A percentile compares a stretch with the other conserved stretches of the same genome.
Conservation (phyloP, 2,329 filamentous ascomycete genomes). For the Colletotrichum sp. region DNA sequence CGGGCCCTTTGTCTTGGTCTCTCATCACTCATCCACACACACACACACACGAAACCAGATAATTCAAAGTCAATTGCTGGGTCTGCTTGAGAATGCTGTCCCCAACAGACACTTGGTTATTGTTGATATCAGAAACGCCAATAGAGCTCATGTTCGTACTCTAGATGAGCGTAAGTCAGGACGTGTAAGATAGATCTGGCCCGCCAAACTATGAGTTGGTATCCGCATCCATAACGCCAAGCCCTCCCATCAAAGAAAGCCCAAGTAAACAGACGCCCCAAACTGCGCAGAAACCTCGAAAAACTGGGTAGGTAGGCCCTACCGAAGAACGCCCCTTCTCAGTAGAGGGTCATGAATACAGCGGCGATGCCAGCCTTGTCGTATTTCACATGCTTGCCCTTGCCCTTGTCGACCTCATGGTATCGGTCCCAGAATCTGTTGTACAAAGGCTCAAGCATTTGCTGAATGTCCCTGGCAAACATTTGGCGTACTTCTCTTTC, state of each 20-base stretch:
- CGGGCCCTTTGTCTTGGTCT: too few relatives aligned
- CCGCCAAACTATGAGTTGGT: not conserved
- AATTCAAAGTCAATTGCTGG: not conserved
- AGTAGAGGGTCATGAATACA: slow-evolving; percentile 61
- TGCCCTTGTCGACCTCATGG: slow-evolving; percentile 96
- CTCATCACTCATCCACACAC: too few relatives aligned
- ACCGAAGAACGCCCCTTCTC: not conserved
- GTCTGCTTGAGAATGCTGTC: not conserved
- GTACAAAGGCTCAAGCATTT: slow-evolving; percentile 93
- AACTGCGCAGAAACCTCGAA: not conserved
- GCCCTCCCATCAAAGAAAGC: not conserved
- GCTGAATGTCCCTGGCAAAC: slow-evolving; percentile 84
- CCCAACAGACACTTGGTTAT: not conserved
- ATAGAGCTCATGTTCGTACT: not conserved
- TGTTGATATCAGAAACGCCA: not conserved
- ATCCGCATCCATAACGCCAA: slow-evolving; percentile 1
- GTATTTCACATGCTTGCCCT: slow-evolving; percentile 98
- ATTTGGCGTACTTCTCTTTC: slow-evolving; percentile 85
- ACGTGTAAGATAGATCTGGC: not conserved
- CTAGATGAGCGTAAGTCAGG: not conserved
- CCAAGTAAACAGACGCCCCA: not conserved
- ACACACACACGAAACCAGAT: not conserved
- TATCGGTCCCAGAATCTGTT: slow-evolving; percentile 96
- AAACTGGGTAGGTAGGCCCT: not conserved
- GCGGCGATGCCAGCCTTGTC: slow-evolving; percentile 83